phyloP scores from a whole-genome alignment of 2,329 filamentous ascomycete species.

The Alternaria consortialis region DNA sequence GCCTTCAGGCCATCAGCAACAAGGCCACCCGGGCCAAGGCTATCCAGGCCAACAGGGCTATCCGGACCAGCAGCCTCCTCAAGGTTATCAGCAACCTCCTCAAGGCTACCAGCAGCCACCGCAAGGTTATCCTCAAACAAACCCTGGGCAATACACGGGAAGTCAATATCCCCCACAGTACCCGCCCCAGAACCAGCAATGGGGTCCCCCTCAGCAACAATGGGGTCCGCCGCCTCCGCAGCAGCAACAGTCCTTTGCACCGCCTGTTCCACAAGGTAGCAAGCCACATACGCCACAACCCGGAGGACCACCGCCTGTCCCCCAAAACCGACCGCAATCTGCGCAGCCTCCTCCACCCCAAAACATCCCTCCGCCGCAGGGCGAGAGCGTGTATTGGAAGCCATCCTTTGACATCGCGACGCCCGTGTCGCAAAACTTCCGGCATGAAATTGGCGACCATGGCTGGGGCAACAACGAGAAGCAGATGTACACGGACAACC shows the following conservation, averaged over 20 bases:
- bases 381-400: conserved; percentile 60
- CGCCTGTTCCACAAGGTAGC: conserved; percentile 43
- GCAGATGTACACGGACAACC: conserved; percentile 63
- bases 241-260: conserved; percentile 35
- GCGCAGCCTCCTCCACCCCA: conserved; percentile 43
- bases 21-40: conserved; percentile 31
- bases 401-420: conserved; percentile 59
- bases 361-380: conserved; percentile 33
- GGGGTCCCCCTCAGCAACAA: conserved; percentile 26
- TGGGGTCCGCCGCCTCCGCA: conserved; percentile 36
- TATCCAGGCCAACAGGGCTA: conserved; percentile 30
- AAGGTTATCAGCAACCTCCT: conserved; percentile 31
- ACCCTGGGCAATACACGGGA: conserved; percentile 28
- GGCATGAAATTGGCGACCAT: conserved; percentile 65
- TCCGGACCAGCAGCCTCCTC: conserved; percentile 24
- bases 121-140: conserved; percentile 15
- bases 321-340: conserved; percentile 40
- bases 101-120: conserved; percentile 22
- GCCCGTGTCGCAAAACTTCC: conserved; percentile 62
- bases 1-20: conserved; percentile 32
- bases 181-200: conserved; percentile 30
- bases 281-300: conserved; percentile 41
- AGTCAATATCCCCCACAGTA: conserved; percentile 32
- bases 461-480: conserved; percentile 71
- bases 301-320: conserved; percentile 31